Base-by-base conservation (phyloP, 179 eudicot genomes). In the Drosera spatulata region DNA sequence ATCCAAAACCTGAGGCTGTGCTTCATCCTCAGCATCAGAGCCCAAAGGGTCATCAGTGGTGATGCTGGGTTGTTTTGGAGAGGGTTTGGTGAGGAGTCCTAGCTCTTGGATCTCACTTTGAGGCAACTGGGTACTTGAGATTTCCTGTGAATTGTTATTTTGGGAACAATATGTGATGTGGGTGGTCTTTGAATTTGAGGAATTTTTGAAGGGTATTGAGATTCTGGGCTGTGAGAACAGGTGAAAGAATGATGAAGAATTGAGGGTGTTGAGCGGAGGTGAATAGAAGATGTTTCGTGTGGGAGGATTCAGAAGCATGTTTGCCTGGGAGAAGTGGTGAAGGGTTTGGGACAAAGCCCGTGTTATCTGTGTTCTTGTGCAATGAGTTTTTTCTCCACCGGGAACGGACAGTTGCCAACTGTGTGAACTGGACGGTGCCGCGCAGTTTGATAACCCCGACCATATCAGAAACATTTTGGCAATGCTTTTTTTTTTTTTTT, bases 1-100 rank as follows among this genome's bases (percentile, higher is more conserved):
- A 62, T 67, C 77, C 0, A 65, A 68, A 53, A 5, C 49, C 41
- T 53, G 57, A 4, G 72, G 59, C 39, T 77, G 73, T 4, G 10
- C 56, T 33, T 73, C 82, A 22, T 68, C 37, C 54, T 77, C 73
- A 50, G 59, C 49, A 45, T 47, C 69, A 56, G 72, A 41, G 33
- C 53, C 33, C 33, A 22, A 22, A 22, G 33, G 33, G 33, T 22
- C 33, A 22, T 22, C 33, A 22, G 33, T 22, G 33, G 33, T 22
- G 33, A 22, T 22, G 33, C 33, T 22, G 33, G 69, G 65, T 70
- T 66, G 41, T 50, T 56, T 40, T 53, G 55, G 22, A 60, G n/a
- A 40, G 77, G 77, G 52, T 72, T 82, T 2, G 83, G 86, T 13
- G 69, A 82, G 63, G 96, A 88, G 69, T 59, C 73, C 96, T 43